Conservation (phyloP, 106 monocot species). For the Xerophyta viscosa region DNA sequence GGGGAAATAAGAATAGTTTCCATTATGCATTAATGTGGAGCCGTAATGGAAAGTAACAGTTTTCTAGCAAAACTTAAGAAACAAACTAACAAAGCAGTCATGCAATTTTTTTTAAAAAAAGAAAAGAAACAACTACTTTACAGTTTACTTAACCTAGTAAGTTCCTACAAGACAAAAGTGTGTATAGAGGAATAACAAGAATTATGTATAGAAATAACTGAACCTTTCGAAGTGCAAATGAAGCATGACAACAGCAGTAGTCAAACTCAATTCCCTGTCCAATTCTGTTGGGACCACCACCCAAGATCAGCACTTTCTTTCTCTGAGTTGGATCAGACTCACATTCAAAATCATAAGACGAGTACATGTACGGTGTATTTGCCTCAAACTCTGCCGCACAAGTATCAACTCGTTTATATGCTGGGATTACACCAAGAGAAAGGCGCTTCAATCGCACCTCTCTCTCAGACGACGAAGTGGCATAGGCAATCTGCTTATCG, state of each 20-base stretch:
- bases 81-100: too few species aligned
- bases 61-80: too few species aligned
- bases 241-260: constrained; percentile 98
- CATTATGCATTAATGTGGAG: too few species aligned
- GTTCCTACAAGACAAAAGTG: too few species aligned
- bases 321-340: constrained; percentile 72
- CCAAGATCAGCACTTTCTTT: constrained; percentile 88
- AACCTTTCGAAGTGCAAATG: constrained; percentile 93
- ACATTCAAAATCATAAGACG: constrained; percentile 93
- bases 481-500: constrained; percentile 87
- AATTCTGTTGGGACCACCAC: constrained; percentile 96
- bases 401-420: constrained; percentile 95
- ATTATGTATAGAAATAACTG: too few species aligned
- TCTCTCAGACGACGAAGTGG: constrained; percentile 50
- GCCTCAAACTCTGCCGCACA: constrained; percentile 99
- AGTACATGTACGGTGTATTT: constrained; percentile 97
- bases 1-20: too few species aligned
- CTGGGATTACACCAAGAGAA: constrained; percentile 58
- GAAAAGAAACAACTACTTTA: too few species aligned
- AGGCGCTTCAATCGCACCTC: constrained; percentile 59
- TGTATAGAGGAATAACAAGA: too few species aligned
- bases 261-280: constrained; percentile 99
- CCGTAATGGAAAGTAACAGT: too few species aligned
- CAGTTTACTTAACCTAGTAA: too few species aligned
- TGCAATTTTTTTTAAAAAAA: too few species aligned